Evolutionary conservation across 2,329 filamentous ascomycete species (phyloP), one percentile per base, ranked within the genome.

Genomic region (Malbranchea zuffiana): DNA sequence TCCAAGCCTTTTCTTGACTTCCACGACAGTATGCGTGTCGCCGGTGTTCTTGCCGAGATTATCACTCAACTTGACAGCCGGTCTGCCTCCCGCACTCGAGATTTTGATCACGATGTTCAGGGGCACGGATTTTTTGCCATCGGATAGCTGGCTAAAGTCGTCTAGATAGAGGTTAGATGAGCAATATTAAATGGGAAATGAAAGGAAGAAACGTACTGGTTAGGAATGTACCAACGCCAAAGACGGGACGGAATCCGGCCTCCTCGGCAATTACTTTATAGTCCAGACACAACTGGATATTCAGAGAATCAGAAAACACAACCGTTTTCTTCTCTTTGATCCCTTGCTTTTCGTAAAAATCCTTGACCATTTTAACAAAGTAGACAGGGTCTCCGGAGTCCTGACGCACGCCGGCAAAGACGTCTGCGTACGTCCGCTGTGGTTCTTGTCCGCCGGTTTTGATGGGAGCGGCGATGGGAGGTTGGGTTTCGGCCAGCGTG

Each of bases 31-130:
- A 13, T 70, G 70, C 50, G 77, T 75, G 53, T 95, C 81, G 5
- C 90, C 90, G 0, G 86, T 96, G 53, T 98, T 98, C 70, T 98
- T 98, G 30, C 86, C 75, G 46, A 80, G 71, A 53, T 96, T 95
- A 58, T 88, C 81, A 45, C 78, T 95, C 48, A 98, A 83, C 68
- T 98, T 98, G 54, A 98, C 77, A 2, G 90, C 87, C 0, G 80
- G 75, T 31, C 78, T 74, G 4, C 87, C 87, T 10, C 69, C 75
- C 0, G 86, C 90, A 6, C 83, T 86, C 44, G 83, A 84, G 43
- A 98, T 72, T 65, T 98, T 98, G 64, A 98, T 95, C 48, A 98
- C 90, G 51, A 98, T 98, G 53, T 98, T 98, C 37, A 98, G 66
- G 0, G 90, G 90, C 11, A 78, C 75, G 0, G 87, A 95, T 62